Evolutionary conservation across 768 basidiomycete genomes (phyloP), one percentile per base, ranked within the genome.

Genomic region (Amanita brunnescens): DNA sequence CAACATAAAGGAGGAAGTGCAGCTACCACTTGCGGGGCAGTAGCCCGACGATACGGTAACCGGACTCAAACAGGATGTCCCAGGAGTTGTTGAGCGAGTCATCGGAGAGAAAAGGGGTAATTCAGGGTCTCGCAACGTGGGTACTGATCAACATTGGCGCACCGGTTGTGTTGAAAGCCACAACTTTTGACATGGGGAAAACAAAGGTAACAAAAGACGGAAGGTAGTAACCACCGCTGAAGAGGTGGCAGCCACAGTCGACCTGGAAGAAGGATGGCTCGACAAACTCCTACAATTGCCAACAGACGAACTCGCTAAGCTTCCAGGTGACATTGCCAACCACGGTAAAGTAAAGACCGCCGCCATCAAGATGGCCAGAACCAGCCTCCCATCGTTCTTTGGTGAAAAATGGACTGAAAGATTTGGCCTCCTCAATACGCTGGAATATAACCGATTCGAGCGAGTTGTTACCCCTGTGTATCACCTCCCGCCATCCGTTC

Each of bases 401-500:
- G 47, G 26, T 37, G 50, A 30, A 46, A 55, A 53, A 53, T 56
- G 51, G 55, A 21, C 45, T 20, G 30, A 47, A 45, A 14, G 29
- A 32, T 49, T 55, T 57, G 54, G 51, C 34, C 47, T 57, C 37
- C 39, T 39, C 34, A 16, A 30, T 32, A 44, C 14, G 20, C 18
- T 53, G 7, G 45, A 56, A 41, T 40, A 56, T 2, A 18, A 21
- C 45, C 32, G 21, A 55, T 51, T 57, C 24, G 47, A 49, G 45
- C 24, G 9, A 35, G 38, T 53, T 54, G 45, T 30, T 32, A 57
- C 58, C 30, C 58, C 56, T 45, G 34, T 39, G 41, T 59, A 57
- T 45, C 37, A 30, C 26, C 58, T 59, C 32, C 58, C 58, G 43
- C 40, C 56, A 42, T 54, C 56, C 38, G 37, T 55, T 38, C 58